Conservation (phyloP, 1,139 yeast species). For the Protomyces pachydermus region DNA sequence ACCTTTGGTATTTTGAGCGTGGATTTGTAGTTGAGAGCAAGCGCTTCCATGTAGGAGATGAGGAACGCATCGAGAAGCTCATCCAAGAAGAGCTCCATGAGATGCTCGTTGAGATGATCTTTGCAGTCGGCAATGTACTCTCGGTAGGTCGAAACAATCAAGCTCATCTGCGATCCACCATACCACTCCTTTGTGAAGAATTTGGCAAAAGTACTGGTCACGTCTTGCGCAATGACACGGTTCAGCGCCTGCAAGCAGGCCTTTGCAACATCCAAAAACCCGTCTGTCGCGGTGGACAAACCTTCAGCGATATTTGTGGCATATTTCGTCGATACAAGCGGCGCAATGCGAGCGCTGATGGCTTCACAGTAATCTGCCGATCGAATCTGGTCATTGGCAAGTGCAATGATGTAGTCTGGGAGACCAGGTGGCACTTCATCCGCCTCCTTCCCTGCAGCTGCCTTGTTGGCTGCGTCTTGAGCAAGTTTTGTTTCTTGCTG, state of each 20-base stretch:
- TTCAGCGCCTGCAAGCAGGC: conserved; percentile 60
- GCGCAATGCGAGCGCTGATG: conserved; percentile 59
- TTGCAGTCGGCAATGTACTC: conserved; percentile 41
- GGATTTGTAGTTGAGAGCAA: conserved; percentile 39
- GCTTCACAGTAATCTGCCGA: conserved; percentile 78
- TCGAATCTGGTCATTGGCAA: conserved; percentile 82
- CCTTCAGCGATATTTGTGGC: conserved; percentile 52
- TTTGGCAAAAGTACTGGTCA: conserved; percentile 47
- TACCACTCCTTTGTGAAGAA: conserved; percentile 52
- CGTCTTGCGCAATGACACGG: conserved; percentile 68
- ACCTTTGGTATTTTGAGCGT: conserved; percentile 23
- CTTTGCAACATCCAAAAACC: conserved; percentile 72
- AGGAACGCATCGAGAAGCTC: conserved; percentile 50
- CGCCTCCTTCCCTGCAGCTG: conserved; percentile 41
- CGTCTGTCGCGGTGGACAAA: conserved; percentile 62
- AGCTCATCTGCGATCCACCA: conserved; percentile 30
- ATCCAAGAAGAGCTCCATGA: conserved; percentile 52
- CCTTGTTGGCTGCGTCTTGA: conserved; percentile 52
- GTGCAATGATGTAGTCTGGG: conserved; percentile 73
- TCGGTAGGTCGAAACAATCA: conserved; percentile 39
- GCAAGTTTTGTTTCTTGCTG: conserved; percentile 54
- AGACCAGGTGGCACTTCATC: conserved; percentile 52
- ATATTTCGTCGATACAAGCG: conserved; percentile 62
- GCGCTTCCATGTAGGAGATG: conserved; percentile 47
- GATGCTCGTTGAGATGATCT: conserved; percentile 51